These are phyloP conservation scores for Mentha longifolia DNA, from an alignment of 257 asterid genomes.

Conservation along the genomic window DNA sequence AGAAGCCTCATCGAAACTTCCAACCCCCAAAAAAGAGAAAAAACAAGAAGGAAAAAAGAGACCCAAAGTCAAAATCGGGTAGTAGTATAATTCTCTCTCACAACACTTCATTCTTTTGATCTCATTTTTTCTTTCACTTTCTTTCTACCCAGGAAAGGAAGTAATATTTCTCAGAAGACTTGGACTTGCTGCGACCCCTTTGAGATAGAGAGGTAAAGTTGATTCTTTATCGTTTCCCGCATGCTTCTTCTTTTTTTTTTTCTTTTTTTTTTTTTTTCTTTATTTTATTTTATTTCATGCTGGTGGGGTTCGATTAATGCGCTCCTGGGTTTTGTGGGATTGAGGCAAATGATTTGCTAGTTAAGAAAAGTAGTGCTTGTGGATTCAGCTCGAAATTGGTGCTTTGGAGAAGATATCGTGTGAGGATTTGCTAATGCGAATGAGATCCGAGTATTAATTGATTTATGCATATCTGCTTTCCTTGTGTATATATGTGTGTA, in stretches of 20 bases:
- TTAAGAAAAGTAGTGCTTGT: conserved; percentile 22
- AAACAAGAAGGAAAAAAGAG: conserved; percentile 14
- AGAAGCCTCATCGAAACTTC: conserved; percentile 44
- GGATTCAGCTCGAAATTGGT: conserved; percentile 27
- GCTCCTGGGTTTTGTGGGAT: conserved; percentile 37
- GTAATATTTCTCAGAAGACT: conserved; percentile 27
- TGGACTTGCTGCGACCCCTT: conserved; percentile 35
- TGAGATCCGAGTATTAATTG: conserved; percentile 34
- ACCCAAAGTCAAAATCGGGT: conserved; percentile 46
- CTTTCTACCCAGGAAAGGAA: conserved; percentile 29
- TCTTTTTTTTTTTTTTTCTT: too few relatives aligned
- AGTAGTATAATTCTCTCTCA: conserved; percentile 34
- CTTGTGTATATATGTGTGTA: neutral
- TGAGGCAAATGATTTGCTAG: conserved; percentile 31
- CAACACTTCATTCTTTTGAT: conserved; percentile 29
- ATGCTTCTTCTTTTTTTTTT: neutral
- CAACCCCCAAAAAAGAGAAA: conserved; percentile 30
- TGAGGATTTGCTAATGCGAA: conserved; percentile 26
- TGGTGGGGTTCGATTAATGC: conserved; percentile 29
- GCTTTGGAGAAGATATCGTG: conserved; percentile 27
- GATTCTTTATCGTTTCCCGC: conserved; percentile 35
- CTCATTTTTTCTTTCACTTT: conserved; percentile 17
- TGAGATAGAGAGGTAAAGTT: conserved; percentile 40
- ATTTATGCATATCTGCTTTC: conserved; percentile 2
- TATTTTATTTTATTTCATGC: too few relatives aligned